phyloP scores from a whole-genome alignment of 345 rosid species.

The Durio zibethinus region DNA sequence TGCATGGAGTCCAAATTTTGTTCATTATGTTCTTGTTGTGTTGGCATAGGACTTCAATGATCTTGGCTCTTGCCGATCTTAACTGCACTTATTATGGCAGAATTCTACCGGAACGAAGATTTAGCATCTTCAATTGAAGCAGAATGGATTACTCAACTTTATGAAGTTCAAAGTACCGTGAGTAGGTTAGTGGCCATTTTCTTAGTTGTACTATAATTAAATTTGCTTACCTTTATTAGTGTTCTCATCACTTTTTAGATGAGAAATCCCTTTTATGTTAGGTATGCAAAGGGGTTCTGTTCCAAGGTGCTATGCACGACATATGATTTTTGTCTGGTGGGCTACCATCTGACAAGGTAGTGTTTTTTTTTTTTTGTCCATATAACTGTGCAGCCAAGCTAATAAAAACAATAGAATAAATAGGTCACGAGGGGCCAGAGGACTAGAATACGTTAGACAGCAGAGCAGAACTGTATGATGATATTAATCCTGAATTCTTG shows the following conservation, averaged over 20 bases:
- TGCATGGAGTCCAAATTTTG: neutral
- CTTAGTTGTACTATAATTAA: neutral
- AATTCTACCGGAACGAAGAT: neutral
- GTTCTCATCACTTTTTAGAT: neutral
- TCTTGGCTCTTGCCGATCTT: neutral
- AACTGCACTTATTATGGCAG: neutral
- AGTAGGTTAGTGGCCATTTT: neutral
- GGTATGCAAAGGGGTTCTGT: neutral
- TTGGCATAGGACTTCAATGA: slow-evolving; percentile 8
- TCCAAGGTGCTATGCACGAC: neutral
- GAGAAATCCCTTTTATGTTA: neutral
- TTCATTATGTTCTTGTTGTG: slow-evolving; percentile 10
- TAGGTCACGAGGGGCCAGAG: neutral
- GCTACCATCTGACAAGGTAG: neutral
- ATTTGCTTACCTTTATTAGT: neutral
- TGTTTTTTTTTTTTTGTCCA: neutral
- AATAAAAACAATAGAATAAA: neutral
- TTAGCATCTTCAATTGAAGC: neutral
- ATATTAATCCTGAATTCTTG: neutral
- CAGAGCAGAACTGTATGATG: neutral
- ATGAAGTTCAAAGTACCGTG: neutral
- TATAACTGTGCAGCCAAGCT: neutral
- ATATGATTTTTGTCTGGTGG: neutral
- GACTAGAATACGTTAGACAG: neutral
- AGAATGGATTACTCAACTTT: neutral